Evolutionary conservation across 495 filamentous ascomycete genomes (phyloP).

Genomic region (Gamarada debralockiae): DNA sequence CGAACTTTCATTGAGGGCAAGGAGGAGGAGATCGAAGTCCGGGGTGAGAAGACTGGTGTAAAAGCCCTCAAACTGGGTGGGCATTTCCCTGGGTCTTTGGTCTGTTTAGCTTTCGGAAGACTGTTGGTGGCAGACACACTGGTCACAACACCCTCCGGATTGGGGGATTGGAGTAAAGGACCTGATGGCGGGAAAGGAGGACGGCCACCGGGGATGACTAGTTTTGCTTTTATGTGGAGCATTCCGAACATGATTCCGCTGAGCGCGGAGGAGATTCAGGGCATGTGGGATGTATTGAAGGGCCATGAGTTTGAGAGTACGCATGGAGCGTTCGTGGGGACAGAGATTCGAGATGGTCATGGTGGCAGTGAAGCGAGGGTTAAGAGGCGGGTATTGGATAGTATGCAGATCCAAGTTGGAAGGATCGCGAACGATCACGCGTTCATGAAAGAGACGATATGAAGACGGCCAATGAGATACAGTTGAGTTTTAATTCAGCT

Average conservation of each 20-base stretch:
- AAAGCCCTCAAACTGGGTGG: slow-evolving; percentile 65
- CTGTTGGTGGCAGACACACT: slow-evolving; percentile 72
- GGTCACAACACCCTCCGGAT: slow-evolving; percentile 56
- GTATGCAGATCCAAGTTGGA: slow-evolving; percentile 66
- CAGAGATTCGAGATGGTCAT: slow-evolving; percentile 43
- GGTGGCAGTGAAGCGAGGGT: slow-evolving; percentile 30
- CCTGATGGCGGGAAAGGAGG: slow-evolving; percentile 26
- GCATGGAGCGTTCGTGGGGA: slow-evolving; percentile 59
- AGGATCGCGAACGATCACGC: slow-evolving; percentile 53
- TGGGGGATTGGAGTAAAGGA: slow-evolving; percentile 34
- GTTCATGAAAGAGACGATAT: slow-evolving; percentile 32
- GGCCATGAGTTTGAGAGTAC: slow-evolving; percentile 58
- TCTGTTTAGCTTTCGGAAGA: slow-evolving; percentile 43
- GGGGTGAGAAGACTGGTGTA: slow-evolving; percentile 45
- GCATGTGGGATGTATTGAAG: slow-evolving; percentile 50
- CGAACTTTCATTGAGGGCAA: slow-evolving; percentile 40
- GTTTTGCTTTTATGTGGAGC: slow-evolving; percentile 73
- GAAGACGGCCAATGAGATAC: too few species aligned
- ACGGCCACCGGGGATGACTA: slow-evolving; percentile 52
- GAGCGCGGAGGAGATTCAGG: slow-evolving; percentile 45
- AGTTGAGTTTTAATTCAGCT: too few species aligned
- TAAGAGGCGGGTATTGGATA: slow-evolving; percentile 64
- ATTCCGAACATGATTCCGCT: slow-evolving; percentile 80
- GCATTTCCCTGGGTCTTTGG: slow-evolving; percentile 69
- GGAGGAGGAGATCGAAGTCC: slow-evolving; percentile 29